Evolutionary conservation across 495 filamentous ascomycete species (phyloP), one percentile per base, ranked within the genome.

Genomic region (Penicillium herquei): DNA sequence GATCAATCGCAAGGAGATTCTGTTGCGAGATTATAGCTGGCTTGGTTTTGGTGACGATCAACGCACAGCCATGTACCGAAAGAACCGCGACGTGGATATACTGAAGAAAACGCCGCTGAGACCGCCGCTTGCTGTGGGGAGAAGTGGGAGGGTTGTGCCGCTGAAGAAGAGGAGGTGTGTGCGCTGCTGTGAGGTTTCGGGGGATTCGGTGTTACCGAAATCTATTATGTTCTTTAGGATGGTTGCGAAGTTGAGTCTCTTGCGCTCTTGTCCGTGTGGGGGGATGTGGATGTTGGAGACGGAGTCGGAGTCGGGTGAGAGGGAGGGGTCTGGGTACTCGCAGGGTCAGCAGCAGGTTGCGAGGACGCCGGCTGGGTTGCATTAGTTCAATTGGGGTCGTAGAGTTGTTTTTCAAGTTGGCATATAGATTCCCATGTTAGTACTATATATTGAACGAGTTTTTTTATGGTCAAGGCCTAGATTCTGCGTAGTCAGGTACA

Each of bases 11-110:
- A 71, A 79, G 63, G 70, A 73, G 3, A 74, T 82, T 39, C 75
- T 78, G 44, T 64, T 80, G 47, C 66, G 68, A 8, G 78, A 82
- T 49, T 75, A 79, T 44, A 72, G 70, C 46, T 79, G 77, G 71
- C 64, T 82, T n/a, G 80, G 78, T 0, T 62, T 81, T 13, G 74
- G 71, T 3, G 52, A 67, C 39, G 77, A 82, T 52, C 35, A 56
- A 0, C 67, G 71, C 6, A 75, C 72, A 2, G 70, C 68, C 42
- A 47, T 64, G 21, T 79, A 73, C 50, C 68, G 74, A 1, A 61
- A 60, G 14, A 60, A 63, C 6, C 62, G 70, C 9, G 69, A 73
- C 4, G 65, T 80, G 1, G 78, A 82, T 54, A 70, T 75, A 33
- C 56, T 81, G 26, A 79, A 75, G 54, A 81, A 80, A 59, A 57